Percentiles rank a stretch among this genome's conserved stretches.
phyloP scores from a whole-genome alignment of 306 rosid genomes.

The Lagenaria siceraria region DNA sequence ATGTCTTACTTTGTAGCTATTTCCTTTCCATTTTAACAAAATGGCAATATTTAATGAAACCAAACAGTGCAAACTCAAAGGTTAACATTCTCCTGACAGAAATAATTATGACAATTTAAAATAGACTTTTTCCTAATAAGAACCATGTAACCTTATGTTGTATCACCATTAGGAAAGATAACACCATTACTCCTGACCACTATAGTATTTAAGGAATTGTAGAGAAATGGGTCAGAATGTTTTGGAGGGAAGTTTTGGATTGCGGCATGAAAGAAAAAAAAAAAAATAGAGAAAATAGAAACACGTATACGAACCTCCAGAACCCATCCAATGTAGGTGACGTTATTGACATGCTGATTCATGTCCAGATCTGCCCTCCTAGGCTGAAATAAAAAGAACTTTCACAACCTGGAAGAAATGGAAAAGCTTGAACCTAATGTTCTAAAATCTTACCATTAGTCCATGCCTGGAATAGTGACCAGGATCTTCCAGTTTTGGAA shows the following conservation, averaged over 20 bases:
- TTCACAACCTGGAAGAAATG: slow-evolving; percentile 24
- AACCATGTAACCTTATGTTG: neutral
- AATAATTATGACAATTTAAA: neutral
- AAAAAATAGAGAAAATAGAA: slow-evolving; percentile 2
- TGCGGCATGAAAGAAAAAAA: neutral
- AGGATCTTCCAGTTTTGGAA: slow-evolving; percentile 76
- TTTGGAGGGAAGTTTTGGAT: neutral
- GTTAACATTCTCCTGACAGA: neutral
- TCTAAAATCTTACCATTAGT: slow-evolving; percentile 50
- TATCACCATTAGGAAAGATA: neutral
- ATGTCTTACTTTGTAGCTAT: neutral
- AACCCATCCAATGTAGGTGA: slow-evolving; percentile 88
- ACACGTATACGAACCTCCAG: slow-evolving; percentile 51
- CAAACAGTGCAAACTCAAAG: neutral
- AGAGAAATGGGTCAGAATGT: neutral
- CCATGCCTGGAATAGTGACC: slow-evolving; percentile 44
- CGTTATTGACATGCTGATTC: slow-evolving; percentile 96
- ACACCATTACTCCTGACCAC: neutral
- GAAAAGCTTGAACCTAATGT: neutral
- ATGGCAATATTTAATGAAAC: neutral
- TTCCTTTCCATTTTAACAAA: neutral
- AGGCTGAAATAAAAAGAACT: slow-evolving; percentile 43
- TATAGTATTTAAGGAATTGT: neutral
- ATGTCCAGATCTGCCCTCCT: slow-evolving; percentile 91
- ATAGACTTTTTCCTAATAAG: neutral